These are phyloP conservation scores for Fusarium illudens DNA, from an alignment of 2,329 filamentous ascomycete genomes.

Conservation along the genomic window DNA sequence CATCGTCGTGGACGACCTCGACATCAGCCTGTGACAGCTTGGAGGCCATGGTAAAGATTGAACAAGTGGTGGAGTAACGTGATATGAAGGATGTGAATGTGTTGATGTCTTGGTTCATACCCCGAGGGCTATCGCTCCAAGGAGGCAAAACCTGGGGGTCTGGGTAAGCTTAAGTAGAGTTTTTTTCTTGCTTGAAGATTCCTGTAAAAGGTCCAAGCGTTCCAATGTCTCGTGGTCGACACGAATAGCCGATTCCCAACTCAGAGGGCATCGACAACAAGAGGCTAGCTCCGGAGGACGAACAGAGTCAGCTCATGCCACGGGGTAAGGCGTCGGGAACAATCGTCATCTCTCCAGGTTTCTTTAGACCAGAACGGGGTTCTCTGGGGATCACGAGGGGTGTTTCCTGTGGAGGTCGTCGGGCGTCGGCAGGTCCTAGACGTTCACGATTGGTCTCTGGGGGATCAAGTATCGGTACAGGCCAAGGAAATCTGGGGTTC, in stretches of 20 bases:
- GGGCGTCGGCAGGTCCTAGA: neutral
- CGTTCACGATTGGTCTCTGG: slow-evolving; percentile 11
- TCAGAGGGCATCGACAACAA: neutral
- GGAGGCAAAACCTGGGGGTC: neutral
- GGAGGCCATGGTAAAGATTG: slow-evolving; percentile 4
- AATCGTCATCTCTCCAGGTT: slow-evolving; percentile 10
- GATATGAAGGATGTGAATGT: neutral
- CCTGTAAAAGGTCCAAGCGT: neutral
- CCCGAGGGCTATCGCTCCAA: neutral
- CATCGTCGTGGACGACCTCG: neutral
- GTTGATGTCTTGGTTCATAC: slow-evolving; percentile 14
- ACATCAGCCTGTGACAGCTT: neutral
- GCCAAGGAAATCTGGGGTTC: slow-evolving; percentile 31
- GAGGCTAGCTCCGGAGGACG: neutral
- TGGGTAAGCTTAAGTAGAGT: neutral
- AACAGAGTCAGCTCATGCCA: slow-evolving; percentile 7
- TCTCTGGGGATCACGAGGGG: slow-evolving; percentile 14
- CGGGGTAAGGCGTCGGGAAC: slow-evolving; percentile 6
- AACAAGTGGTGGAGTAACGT: slow-evolving; percentile 11
- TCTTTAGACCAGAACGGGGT: neutral
- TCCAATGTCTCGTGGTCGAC: neutral
- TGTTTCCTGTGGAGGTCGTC: neutral
- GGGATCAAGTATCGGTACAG: neutral
- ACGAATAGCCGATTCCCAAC: neutral
- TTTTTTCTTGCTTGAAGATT: neutral